Evolutionary conservation across 352 stramenopile genomes (phyloP).

Genomic region (Pseudoperonospora humuli): DNA sequence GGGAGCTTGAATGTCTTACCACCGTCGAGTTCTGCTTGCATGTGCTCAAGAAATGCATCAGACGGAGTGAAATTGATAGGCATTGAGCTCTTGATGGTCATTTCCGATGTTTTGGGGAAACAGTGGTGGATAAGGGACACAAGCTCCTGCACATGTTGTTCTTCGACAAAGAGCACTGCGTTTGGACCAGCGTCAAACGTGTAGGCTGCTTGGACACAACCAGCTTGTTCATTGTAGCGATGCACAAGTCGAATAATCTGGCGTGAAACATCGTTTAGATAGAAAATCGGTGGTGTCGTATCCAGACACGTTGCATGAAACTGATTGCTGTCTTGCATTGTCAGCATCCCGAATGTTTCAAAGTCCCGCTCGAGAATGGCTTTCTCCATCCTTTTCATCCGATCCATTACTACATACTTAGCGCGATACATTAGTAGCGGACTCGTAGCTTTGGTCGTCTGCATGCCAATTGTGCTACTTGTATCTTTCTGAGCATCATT

Average conservation of each 20-base stretch:
- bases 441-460: constrained; percentile 90
- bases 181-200: constrained; percentile 99
- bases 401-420: constrained; percentile 70
- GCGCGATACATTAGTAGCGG: constrained; percentile 85
- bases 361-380: constrained; percentile 92
- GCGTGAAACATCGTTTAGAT: constrained; percentile 93
- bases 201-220: constrained; percentile 87
- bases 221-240: constrained; percentile 85
- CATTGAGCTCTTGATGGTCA: constrained; percentile 33
- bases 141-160: constrained; percentile 56
- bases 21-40: constrained; percentile 7
- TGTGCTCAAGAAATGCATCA: constrained; percentile 14
- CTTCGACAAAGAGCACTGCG: constrained; percentile 89
- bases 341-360: constrained; percentile 91
- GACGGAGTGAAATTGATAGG: constrained; percentile 11
- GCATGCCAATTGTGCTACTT: constrained; percentile 94
- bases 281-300: constrained; percentile 97
- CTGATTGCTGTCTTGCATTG: constrained; percentile 97
- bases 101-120: constrained; percentile 28
- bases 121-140: constrained; percentile 46
- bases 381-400: constrained; percentile 84
- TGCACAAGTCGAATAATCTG: constrained; percentile 86
- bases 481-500: constrained; percentile 96
- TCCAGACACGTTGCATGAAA: constrained; percentile 98
- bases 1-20: constrained; percentile 16